Evolutionary conservation across 2,329 filamentous ascomycete genomes (phyloP).

Genomic region (Cercospora sesami): DNA sequence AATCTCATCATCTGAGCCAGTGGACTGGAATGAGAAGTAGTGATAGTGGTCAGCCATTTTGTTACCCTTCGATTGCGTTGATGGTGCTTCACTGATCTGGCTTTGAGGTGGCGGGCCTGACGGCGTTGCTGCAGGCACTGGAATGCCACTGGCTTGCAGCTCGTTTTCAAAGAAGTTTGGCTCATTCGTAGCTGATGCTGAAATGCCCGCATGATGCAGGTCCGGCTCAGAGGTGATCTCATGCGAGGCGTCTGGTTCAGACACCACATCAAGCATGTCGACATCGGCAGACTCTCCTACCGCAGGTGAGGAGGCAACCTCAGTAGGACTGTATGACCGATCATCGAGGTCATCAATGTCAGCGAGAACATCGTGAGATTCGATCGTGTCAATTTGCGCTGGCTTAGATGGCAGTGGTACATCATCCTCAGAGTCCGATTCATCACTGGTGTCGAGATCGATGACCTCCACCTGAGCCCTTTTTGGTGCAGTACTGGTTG

Average conservation of each 20-base stretch:
- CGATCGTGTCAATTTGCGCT: not conserved
- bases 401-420: not conserved
- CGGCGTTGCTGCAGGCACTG: not conserved
- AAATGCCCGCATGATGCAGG: conserved; percentile 13
- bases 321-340: conserved; percentile 10
- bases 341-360: not conserved
- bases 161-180: conserved; percentile 20
- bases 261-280: conserved; percentile 1
- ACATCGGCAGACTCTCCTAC: conserved; percentile 6
- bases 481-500: conserved; percentile 15
- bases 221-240: not conserved
- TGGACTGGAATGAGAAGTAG: conserved; percentile 23
- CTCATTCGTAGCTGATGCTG: not conserved
- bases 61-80: conserved; percentile 7
- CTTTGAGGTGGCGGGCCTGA: not conserved
- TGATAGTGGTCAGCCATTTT: conserved; percentile 14
- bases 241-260: not conserved
- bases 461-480: conserved; percentile 24
- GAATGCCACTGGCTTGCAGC: conserved; percentile 9
- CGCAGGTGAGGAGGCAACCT: conserved; percentile 7
- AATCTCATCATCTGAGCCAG: conserved; percentile 5
- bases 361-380: not conserved
- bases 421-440: conserved; percentile 24
- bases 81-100: conserved; percentile 1
- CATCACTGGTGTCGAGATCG: conserved; percentile 32